These are phyloP conservation scores for Urochloa ruziziensis DNA, from an alignment of 176 grass and related monocot genomes.

Conservation along the genomic window DNA sequence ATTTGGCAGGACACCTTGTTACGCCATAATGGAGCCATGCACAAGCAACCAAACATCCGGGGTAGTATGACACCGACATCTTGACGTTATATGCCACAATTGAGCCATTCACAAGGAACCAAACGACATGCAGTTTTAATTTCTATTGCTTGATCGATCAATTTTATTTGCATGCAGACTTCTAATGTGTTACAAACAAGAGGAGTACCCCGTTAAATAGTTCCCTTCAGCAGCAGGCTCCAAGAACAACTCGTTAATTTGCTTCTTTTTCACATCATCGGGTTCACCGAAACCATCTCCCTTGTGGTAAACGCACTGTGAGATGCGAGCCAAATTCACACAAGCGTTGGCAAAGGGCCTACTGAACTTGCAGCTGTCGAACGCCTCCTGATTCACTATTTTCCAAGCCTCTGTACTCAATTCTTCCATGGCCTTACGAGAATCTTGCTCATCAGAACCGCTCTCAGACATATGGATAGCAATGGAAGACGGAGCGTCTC, in stretches of 20 bases:
- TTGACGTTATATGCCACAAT: too few relatives aligned
- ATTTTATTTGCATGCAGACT: too few relatives aligned
- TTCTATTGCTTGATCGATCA: too few relatives aligned
- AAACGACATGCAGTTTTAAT: too few relatives aligned
- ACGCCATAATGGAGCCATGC: too few relatives aligned
- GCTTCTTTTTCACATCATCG: conserved; percentile 5
- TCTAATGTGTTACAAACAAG: too few relatives aligned
- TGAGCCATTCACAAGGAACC: too few relatives aligned
- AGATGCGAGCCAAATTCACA: conserved; percentile 45
- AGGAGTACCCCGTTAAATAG: too few relatives aligned
- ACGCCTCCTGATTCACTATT: conserved; percentile 32
- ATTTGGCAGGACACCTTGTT: too few relatives aligned
- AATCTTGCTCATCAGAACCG: conserved; percentile 16
- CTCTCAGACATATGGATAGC: conserved; percentile 35
- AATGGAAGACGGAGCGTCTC: conserved; percentile 47
- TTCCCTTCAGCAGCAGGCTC: background rate
- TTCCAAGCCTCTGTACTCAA: conserved; percentile 32
- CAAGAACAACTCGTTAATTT: conserved; percentile 38
- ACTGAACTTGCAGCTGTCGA: background rate
- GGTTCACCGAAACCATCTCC: conserved; percentile 35
- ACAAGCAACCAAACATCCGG: too few relatives aligned
- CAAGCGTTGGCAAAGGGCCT: background rate
- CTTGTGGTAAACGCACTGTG: conserved; percentile 43
- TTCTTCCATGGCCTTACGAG: conserved; percentile 28
- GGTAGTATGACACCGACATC: too few relatives aligned